Base-by-base conservation (phyloP, 495 filamentous ascomycete genomes). In the Apodospora peruviana region DNA sequence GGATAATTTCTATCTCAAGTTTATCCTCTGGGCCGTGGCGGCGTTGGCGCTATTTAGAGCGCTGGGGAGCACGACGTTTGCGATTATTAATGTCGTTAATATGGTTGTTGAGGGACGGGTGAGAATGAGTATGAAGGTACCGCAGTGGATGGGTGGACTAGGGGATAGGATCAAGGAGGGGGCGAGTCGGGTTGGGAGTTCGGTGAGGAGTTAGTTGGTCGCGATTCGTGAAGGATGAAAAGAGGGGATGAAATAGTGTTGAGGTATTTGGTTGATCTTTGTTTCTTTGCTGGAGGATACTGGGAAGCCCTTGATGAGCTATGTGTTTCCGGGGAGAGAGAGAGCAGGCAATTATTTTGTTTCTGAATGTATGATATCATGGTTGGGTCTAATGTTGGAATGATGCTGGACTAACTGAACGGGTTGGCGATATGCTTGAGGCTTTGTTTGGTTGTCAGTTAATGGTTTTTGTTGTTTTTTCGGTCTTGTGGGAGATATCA, bases 11-110 rank as follows among this genome's bases (percentile, higher is more conserved):
- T 99, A 99, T 65, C 79, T 98, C 22, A 83, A 84, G 24, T 90
- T 96, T 59, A 86, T 97, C 58, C 77, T 99, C 5, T 99, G 94
- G 94, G 69, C 81, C 23, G 94, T 99, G 12, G 94, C 93, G 0
- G 77, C 76, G 1, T 68, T 99, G 47, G 93, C 94, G 5, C 67
- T 88, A 7, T 91, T 97, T 67, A 75, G 94, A 48, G 87, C 87
- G 0, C 48, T 95, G 2, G 94, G 93, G 0, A 82, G 76, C n/a
- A 83, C 82, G 10, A 79, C 87, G 0, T 98, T 91, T 63, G 82
- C 86, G 0, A 67, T 96, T 14, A 78, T 97, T 44, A 87, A 91
- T 61, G 70, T 86, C 4, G 67, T 99, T 19, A 87, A 94, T 58
- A 84, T 82, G 66, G 72, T 94, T 27, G 88, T 91, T 10, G 93